Evolutionary conservation across 1,139 yeast species (phyloP), one percentile per base, ranked within the genome.

Genomic region (Zygosaccharomyces pseudobailii): DNA sequence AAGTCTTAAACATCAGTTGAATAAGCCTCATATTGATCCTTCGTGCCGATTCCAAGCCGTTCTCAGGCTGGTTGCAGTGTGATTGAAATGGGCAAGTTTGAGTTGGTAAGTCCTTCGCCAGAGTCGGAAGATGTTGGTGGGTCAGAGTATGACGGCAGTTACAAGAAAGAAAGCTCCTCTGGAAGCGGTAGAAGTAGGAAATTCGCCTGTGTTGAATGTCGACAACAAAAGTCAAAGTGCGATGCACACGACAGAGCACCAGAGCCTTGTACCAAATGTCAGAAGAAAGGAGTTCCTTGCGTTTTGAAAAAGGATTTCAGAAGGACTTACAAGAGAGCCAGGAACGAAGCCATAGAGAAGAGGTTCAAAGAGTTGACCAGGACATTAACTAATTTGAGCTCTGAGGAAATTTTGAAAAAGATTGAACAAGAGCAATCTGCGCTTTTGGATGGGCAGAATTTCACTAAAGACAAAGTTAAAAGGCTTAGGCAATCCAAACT

Each of bases 201-300:
- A 52, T 82, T 89, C 65, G 97, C 97, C 0, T 92, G 98, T 71
- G 89, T 87, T 2, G 96, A 90, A 62, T 92, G 98, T 63, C 78
- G 98, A 19, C 98, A 92, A 66, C 98, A 92, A 64, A 92, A 92
- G 68, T 74, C 92, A 23, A 79, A 84, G 55, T 92, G 97, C 68
- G 95, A 88, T 65, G 95, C 96, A 7, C 80, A 77, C 52, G 89
- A 84, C 51, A 75, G 72, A 46, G 79, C 80, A 38, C 96, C 96
- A 0, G 72, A 73, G n/a, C 86, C 96, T 1, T 92, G 98, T 61
- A 72, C 90, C 0, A 71, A 96, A 53, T 92, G 97, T 64, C 61
- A 70, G 10, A 86, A 85, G 63, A 80, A 87, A 59, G 78, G 79
- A 6, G 72, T 85, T 5, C 72, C 73, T 19, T 92, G 98, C 65